A percentile compares a stretch with the other conserved stretches of the same genome.
phyloP scores from a whole-genome alignment of 2,329 filamentous ascomycete genomes.

The Verticillium longisporum region DNA sequence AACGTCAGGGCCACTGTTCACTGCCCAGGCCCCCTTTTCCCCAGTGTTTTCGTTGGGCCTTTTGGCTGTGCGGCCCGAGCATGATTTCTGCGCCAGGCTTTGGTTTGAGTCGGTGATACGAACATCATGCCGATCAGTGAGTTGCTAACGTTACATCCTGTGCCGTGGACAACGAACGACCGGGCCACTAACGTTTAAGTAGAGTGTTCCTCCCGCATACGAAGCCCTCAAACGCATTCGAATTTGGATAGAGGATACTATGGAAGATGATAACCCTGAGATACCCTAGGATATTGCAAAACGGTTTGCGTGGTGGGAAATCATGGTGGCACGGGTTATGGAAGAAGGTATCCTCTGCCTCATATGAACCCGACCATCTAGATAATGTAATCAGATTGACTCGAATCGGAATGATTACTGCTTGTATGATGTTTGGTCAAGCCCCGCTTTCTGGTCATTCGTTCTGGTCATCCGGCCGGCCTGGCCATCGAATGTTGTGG shows the following conservation, averaged over 20 bases:
- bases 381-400: too few relatives aligned
- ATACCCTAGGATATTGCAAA: too few relatives aligned
- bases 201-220: constrained; percentile 34
- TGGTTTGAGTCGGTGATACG: constrained; percentile 30
- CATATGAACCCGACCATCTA: constrained; percentile 17
- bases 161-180: neutral
- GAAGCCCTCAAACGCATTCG: constrained; percentile 25
- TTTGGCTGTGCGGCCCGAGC: constrained; percentile 20
- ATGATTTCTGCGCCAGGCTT: constrained; percentile 18
- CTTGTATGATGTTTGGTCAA: too few relatives aligned
- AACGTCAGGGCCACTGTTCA: constrained; percentile 31
- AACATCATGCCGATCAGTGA: constrained; percentile 30
- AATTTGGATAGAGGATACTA: constrained; percentile 24
- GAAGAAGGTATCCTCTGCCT: constrained; percentile 29
- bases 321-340: too few relatives aligned
- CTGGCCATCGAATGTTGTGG: neutral
- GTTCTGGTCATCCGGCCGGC: too few relatives aligned
- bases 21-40: constrained; percentile 32
- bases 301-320: too few relatives aligned
- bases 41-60: constrained; percentile 32
- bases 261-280: too few relatives aligned
- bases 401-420: too few relatives aligned
- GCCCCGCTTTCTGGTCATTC: too few relatives aligned
- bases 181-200: constrained; percentile 9
- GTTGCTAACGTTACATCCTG: neutral